Percentiles rank a stretch among this genome's conserved stretches.
phyloP scores from a whole-genome alignment of 371 early-diverging fungal genomes.

The Mucor plumbeus region DNA sequence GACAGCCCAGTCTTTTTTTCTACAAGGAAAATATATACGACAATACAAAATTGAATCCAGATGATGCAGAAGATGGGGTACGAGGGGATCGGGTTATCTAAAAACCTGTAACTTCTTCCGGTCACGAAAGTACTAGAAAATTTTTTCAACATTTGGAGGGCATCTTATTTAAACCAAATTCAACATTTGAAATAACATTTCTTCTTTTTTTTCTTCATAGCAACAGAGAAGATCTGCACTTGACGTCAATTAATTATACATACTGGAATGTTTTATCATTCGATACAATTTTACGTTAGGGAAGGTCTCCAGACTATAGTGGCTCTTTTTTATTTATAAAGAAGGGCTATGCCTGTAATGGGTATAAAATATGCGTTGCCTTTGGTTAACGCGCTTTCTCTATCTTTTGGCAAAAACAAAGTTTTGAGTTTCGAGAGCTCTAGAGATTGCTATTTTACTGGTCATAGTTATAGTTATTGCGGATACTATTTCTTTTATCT shows the following conservation, averaged over 20 bases:
- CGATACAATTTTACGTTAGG: constrained; percentile 30
- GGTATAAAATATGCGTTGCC: constrained; percentile 19
- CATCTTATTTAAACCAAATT: neutral
- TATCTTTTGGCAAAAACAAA: constrained; percentile 20
- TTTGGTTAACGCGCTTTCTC: constrained; percentile 17
- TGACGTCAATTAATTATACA: constrained; percentile 29
- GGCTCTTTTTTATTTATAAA: constrained; percentile 3
- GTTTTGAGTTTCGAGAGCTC: constrained; percentile 21
- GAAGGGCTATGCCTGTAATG: constrained; percentile 30
- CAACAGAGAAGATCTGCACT: constrained; percentile 39
- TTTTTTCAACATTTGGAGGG: neutral
- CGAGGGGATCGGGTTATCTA: neutral
- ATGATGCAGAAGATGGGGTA: neutral
- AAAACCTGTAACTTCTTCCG: neutral
- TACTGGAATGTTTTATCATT: constrained; percentile 34
- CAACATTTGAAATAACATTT: too few species aligned
- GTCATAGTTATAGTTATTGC: constrained; percentile 41
- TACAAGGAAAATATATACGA: too few species aligned
- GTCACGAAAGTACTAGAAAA: constrained; percentile 3
- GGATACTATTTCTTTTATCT: constrained; percentile 27
- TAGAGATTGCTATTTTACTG: constrained; percentile 24
- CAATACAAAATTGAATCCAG: neutral
- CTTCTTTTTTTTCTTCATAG: constrained; percentile 23
- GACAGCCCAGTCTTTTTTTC: too few species aligned
- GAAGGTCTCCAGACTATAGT: constrained; percentile 36